phyloP scores from a whole-genome alignment of 495 filamentous ascomycete genomes.

The Xylaria grammica region DNA sequence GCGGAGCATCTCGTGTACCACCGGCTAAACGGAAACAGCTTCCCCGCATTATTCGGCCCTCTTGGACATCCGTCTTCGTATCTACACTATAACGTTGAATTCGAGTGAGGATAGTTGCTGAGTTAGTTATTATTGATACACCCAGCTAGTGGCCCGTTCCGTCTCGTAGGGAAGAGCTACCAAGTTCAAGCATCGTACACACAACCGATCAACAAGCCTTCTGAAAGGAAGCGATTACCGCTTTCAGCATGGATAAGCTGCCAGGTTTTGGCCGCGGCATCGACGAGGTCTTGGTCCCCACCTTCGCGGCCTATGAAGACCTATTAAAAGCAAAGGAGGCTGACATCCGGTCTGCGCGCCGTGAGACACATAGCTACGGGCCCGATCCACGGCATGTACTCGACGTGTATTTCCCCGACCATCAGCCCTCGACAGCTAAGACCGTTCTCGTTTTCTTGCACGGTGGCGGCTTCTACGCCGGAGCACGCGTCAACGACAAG shows the following conservation, averaged over 20 bases:
- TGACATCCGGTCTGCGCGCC: slow-evolving; percentile 41
- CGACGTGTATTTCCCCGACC: slow-evolving; percentile 44
- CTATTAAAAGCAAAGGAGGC: slow-evolving; percentile 38
- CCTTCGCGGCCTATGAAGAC: slow-evolving; percentile 44
- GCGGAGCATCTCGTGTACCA: background rate
- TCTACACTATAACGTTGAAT: too few species aligned
- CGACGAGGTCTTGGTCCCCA: slow-evolving; percentile 37
- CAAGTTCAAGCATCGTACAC: background rate
- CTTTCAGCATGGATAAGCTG: slow-evolving; percentile 48
- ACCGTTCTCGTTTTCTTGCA: slow-evolving; percentile 50
- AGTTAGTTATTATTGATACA: background rate
- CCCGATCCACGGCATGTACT: slow-evolving; percentile 42
- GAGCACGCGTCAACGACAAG: slow-evolving; percentile 36
- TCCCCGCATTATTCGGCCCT: slow-evolving; percentile 5
- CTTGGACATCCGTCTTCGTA: background rate
- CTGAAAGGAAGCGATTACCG: too few species aligned
- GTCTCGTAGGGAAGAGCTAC: background rate
- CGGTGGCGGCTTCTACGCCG: slow-evolving; percentile 48
- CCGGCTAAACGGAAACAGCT: slow-evolving; percentile 9
- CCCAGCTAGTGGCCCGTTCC: background rate
- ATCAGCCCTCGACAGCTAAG: slow-evolving; percentile 2
- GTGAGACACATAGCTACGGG: slow-evolving; percentile 42
- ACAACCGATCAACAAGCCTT: background rate
- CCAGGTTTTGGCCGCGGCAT: slow-evolving; percentile 42
- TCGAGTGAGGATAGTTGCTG: too few species aligned